Base-by-base conservation (phyloP, 2,329 filamentous ascomycete genomes). In the Verticillium albo-atrum region DNA sequence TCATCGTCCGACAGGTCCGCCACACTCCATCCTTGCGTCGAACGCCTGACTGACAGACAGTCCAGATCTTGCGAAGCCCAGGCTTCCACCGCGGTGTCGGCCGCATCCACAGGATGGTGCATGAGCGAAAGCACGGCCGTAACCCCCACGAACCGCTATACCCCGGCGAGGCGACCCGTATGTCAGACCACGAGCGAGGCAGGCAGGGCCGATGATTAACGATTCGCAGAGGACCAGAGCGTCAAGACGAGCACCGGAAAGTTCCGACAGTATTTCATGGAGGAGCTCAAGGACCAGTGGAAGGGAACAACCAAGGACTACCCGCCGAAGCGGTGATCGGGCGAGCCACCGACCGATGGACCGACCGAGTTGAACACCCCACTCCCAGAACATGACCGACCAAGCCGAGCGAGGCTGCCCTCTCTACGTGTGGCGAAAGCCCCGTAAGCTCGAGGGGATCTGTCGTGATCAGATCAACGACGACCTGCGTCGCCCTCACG, bases 81-180 rank as follows among this genome's bases (percentile, higher is more conserved):
- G 71, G 73, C 9, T 85, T 84, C 66, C 82, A 84, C 62, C 77
- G 76, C 61, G 76, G 75, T 3, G 82, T 85, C 42, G 78, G 79
- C 7, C 74, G 77, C n/a, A 79, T 85, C 34, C 82, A 85, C 60
- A 75, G 76, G 15, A 72, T 68, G 3, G 75, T 85, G 37, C 70
- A 85, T 65, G 80, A 84, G 61, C 68, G 71, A 1, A 74, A 75
- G 52, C 63, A 84, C 62, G 82, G 82, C 10, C 76, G 79, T 26
- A 74, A 81, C 57, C 81, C 82, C 0, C 72, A 77, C 62, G 79
- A 83, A 56, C 82, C 82, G 6, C 62, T 84, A 10, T 74, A 75
- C 0, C 80, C 74, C 1, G 82, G 82, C 52, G 79, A 85, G 65
- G 82, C 82, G 2, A 82, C 81, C 32, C 76, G 79, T 80, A 70